Base-by-base conservation (phyloP, 2,329 filamentous ascomycete species). In the Aspergillus pseudoglaucus region DNA sequence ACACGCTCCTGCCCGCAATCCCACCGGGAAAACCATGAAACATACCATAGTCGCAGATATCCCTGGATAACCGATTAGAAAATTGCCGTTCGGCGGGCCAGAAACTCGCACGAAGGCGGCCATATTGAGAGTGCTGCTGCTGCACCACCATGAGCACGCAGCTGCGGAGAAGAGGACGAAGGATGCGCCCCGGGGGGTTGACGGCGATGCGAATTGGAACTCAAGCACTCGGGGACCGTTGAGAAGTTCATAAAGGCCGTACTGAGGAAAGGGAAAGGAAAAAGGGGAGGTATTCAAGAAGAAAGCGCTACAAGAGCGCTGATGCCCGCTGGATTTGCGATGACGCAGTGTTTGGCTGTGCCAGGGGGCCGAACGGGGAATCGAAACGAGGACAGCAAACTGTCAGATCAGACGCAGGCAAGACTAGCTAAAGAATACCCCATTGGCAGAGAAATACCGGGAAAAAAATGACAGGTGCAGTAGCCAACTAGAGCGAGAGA, bases 41-140 rank as follows among this genome's bases (percentile, higher is more conserved):
- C 88, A 73, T 80, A 96, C 90, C 81, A 96, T 73, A 33, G 93
- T 98, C 63, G 93, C 93, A 47, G 91, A 96, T 70, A 98, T 97
- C 59, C 93, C 93, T 47, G 93, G 93, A 71, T 97, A 98, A 60
- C 93, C 93, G 59, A 97, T 89, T 56, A 97, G 79, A 67, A 95
- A 96, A 73, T 88, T 93, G 73, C 89, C 93, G 74, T 98, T 98
- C 60, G 93, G 90, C 67, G 90, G 90, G 67, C 93, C 93, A 59
- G 90, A 95, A 73, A 98, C 90, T 79, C 93, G 87, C 75, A 98
- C 93, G 71, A 88, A 88, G 68, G 87, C 87, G 71, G 85, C 80
- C 76, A 84, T 83, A 61, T 70, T 77, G 60, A 65, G 49, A 58
- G 52, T 53, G 56, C 57, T 52, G 56, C 56, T 55, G 56, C 71